These are phyloP conservation scores for Obba rivulosa DNA, from an alignment of 768 basidiomycete species.

Conservation along the genomic window DNA sequence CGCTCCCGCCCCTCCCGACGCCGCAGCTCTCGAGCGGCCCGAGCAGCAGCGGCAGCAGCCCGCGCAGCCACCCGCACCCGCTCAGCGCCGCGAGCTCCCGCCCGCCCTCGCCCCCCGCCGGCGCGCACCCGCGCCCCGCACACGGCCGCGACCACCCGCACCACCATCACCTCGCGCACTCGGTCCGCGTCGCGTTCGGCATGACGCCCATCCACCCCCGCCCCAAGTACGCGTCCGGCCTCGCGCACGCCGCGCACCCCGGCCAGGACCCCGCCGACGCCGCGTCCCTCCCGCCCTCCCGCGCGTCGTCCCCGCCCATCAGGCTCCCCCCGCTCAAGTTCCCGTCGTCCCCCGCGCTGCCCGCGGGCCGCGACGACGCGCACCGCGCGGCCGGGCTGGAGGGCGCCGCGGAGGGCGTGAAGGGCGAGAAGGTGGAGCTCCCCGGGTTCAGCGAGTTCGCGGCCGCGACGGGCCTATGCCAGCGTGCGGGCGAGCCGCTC, in stretches of 20 bases:
- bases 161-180: slow-evolving; percentile 73
- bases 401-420: slow-evolving; percentile 11
- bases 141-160: slow-evolving; percentile 22
- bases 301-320: slow-evolving; percentile 68
- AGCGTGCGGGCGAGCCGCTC: background rate
- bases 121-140: slow-evolving; percentile 16
- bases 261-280: slow-evolving; percentile 5
- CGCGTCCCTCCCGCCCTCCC: slow-evolving; percentile 44
- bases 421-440: slow-evolving; percentile 41
- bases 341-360: slow-evolving; percentile 22
- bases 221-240: slow-evolving; percentile 28
- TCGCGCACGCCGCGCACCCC: slow-evolving; percentile 21
- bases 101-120: slow-evolving; percentile 52
- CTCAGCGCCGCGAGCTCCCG: slow-evolving; percentile 51
- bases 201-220: slow-evolving; percentile 76
- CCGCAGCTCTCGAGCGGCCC: slow-evolving; percentile 62
- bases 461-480: slow-evolving; percentile 35
- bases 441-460: slow-evolving; percentile 63
- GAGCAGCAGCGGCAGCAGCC: slow-evolving; percentile 61
- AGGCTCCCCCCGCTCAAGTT: slow-evolving; percentile 64
- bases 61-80: slow-evolving; percentile 44
- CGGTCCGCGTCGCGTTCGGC: slow-evolving; percentile 82
- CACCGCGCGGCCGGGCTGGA: slow-evolving; percentile 3
- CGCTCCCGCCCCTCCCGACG: slow-evolving; percentile 36
- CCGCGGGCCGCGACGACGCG: slow-evolving; percentile 11